Conservation (phyloP, 2,329 filamentous ascomycete genomes). For the Calonectria crousiana region DNA sequence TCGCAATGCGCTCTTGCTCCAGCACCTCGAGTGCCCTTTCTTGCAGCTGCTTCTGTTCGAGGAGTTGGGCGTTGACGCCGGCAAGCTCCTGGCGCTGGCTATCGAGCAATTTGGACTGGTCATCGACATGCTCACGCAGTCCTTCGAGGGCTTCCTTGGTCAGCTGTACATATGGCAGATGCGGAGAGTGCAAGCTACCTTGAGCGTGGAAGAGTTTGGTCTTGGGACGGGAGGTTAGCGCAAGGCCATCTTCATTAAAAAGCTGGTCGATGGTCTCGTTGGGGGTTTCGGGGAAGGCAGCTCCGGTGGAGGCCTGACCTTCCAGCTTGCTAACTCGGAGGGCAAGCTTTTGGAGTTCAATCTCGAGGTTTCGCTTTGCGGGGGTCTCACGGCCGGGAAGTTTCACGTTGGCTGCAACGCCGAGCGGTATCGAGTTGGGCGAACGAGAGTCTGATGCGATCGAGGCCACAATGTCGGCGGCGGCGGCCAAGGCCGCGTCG, state of each 20-base stretch:
- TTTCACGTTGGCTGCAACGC: constrained; percentile 66
- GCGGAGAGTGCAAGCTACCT: constrained; percentile 55
- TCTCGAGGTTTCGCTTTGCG: constrained; percentile 84
- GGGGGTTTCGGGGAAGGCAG: constrained; percentile 82
- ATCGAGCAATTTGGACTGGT: constrained; percentile 92
- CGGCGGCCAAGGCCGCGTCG: constrained; percentile 66
- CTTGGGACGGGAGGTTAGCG: constrained; percentile 57
- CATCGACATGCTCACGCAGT: constrained; percentile 90
- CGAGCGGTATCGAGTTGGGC: constrained; percentile 53
- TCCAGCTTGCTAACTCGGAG: constrained; percentile 86
- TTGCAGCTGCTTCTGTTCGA: constrained; percentile 87
- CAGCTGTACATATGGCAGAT: constrained; percentile 62
- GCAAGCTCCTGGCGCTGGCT: constrained; percentile 88
- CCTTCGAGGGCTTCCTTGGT: constrained; percentile 88
- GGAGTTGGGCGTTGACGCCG: constrained; percentile 86
- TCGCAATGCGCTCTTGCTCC: constrained; percentile 88
- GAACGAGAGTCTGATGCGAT: constrained; percentile 61
- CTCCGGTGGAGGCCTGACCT: constrained; percentile 74
- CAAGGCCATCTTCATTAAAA: constrained; percentile 67
- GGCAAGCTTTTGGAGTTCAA: constrained; percentile 83
- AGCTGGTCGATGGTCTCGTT: constrained; percentile 79
- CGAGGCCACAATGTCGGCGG: constrained; percentile 65
- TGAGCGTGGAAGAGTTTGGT: constrained; percentile 61
- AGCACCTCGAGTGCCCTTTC: constrained; percentile 85
- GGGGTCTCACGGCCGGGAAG: constrained; percentile 82